These are phyloP conservation scores for Ophiocordyceps camponoti-floridani DNA, from an alignment of 2,329 filamentous ascomycete genomes.

Conservation along the genomic window DNA sequence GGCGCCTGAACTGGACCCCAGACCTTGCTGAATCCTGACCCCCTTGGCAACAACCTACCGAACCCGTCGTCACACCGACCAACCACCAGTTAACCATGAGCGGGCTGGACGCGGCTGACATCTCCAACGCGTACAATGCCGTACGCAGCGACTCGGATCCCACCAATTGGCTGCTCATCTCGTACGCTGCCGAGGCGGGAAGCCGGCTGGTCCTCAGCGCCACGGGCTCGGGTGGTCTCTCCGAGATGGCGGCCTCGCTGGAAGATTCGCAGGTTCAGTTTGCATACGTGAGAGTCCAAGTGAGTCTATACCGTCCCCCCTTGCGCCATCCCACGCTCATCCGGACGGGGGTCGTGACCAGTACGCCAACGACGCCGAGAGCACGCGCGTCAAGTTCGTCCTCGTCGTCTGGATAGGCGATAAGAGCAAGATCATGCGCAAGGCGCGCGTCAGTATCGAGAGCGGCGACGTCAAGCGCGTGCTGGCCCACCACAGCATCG, in stretches of 20 bases:
- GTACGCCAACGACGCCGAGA: constrained; percentile 55
- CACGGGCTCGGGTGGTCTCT: constrained; percentile 42
- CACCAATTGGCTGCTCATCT: constrained; percentile 50
- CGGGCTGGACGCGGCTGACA: constrained; percentile 37
- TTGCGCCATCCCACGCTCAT: no score
- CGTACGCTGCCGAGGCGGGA: constrained; percentile 35
- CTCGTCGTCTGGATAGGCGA: constrained; percentile 53
- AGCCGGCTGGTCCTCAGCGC: constrained; percentile 36
- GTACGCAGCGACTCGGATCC: constrained; percentile 48
- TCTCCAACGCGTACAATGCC: constrained; percentile 45
- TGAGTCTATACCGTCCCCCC: no score
- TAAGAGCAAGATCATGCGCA: constrained; percentile 48
- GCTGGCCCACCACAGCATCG: constrained; percentile 45
- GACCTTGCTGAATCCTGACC: background rate
- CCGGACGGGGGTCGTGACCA: constrained; percentile 27
- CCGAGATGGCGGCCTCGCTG: constrained; percentile 36
- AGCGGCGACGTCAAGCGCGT: constrained; percentile 45
- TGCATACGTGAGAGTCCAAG: constrained; percentile 28
- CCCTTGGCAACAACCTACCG: no score
- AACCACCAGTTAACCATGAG: constrained; percentile 24
- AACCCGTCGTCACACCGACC: background rate
- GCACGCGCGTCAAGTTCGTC: constrained; percentile 48
- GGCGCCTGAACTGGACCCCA: background rate
- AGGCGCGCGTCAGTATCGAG: constrained; percentile 51
- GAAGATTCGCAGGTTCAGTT: constrained; percentile 46